phyloP scores from a whole-genome alignment of 495 filamentous ascomycete genomes.

The Ramalina intermedia region DNA sequence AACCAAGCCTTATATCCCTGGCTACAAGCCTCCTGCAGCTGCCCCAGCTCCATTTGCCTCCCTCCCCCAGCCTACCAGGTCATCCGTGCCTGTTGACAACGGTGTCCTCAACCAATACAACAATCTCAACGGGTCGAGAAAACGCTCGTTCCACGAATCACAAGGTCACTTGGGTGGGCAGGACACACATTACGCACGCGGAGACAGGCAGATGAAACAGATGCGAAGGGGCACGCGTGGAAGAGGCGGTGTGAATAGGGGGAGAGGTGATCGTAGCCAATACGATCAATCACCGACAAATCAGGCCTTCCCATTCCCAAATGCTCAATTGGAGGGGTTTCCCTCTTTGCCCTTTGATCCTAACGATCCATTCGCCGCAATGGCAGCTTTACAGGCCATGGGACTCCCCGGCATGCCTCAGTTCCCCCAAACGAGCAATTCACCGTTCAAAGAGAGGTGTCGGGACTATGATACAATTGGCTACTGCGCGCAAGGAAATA shows the following conservation, averaged over 20 bases:
- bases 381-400: slow-evolving; percentile 58
- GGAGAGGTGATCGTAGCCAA: slow-evolving; percentile 17
- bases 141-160: slow-evolving; percentile 46
- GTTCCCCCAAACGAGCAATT: slow-evolving; percentile 15
- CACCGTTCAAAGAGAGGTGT: slow-evolving; percentile 34
- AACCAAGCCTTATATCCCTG: slow-evolving; percentile 46
- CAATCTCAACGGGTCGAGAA: slow-evolving; percentile 23
- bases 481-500: slow-evolving; percentile 62
- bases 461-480: slow-evolving; percentile 82
- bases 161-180: slow-evolving; percentile 34
- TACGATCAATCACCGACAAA: slow-evolving; percentile 3
- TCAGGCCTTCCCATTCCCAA: slow-evolving; percentile 5
- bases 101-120: slow-evolving; percentile 11
- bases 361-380: slow-evolving; percentile 50
- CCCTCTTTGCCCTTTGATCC: background rate
- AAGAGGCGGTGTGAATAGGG: slow-evolving; percentile 31
- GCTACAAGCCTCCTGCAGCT: slow-evolving; percentile 29
- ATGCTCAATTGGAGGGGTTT: slow-evolving; percentile 9
- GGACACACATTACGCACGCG: slow-evolving; percentile 28
- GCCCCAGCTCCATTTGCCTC: slow-evolving; percentile 7
- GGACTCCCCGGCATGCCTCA: slow-evolving; percentile 43
- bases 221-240: slow-evolving; percentile 49
- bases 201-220: slow-evolving; percentile 54
- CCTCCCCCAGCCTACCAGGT: slow-evolving; percentile 23
- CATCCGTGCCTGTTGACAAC: slow-evolving; percentile 22